Base-by-base conservation (phyloP, 805 yeast genomes). In the Henningerozyma blattae region DNA sequence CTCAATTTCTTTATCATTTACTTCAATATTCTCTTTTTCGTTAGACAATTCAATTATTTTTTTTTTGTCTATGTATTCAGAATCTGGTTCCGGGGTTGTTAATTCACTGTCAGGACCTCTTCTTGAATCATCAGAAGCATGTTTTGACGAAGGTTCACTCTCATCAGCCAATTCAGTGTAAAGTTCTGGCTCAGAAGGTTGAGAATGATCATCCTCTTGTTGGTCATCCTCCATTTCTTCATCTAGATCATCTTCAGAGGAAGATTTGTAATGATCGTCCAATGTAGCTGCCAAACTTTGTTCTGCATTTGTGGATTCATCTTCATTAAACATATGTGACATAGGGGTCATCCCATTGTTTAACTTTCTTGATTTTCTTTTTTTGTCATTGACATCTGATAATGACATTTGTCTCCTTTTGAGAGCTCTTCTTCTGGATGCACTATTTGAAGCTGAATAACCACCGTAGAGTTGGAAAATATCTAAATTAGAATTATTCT, bases 401-500 rank as follows among this genome's bases (percentile, higher is more conserved):
- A 24, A 9, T 10, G 14, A n/a, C 7, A 15, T 12, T 12, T n/a
- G 6, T 10, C 27, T 9, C n/a, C 27, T 24, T 20, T 32, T 42
- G 18, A 33, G 25, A 15, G 27, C 22, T 15, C 22, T 32, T 18
- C 36, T 37, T 9, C 33, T 16, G n/a, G n/a, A n/a, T n/a, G n/a
- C n/a, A n/a, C n/a, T n/a, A 14, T 24, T 24, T 6, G 15, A 10
- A 8, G 32, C 33, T 10, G 27, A 24, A 34, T 42, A 42, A 4
- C 48, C 46, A 27, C 58, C 57, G 42, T 55, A 55, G 13, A 56
- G 33, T 19, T 51, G 49, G 34, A 56, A 54, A 14, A 56, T 49
- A 22, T 65, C 64, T 3, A 64, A 52, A 15, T 62, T 63, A 22
- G 41, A 51, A 36, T 58, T 48, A 25, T 52, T 56, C 42, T 50